These are phyloP conservation scores for Leishmania arabica DNA, from an alignment of 208 protist species.

Conservation along the genomic window DNA sequence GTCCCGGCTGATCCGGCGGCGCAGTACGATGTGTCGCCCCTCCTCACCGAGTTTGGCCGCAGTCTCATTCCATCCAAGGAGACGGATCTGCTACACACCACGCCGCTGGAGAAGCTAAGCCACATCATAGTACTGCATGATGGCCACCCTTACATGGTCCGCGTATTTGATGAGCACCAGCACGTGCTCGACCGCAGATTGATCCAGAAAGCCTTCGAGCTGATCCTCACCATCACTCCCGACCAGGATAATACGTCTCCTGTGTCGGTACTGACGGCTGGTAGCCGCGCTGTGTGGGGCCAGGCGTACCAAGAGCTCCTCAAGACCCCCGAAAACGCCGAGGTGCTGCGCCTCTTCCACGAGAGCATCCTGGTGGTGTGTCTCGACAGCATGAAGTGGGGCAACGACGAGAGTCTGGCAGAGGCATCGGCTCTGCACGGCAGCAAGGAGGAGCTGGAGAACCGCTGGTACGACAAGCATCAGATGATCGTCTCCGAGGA, in stretches of 20 bases:
- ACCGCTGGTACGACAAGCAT: conserved; percentile 94
- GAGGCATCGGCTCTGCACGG: conserved; percentile 73
- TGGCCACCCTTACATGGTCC: conserved; percentile 72
- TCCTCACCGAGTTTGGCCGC: conserved; percentile 72
- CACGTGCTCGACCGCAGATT: conserved; percentile 37
- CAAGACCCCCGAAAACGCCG: conserved; percentile 73
- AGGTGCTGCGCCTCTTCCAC: conserved; percentile 64
- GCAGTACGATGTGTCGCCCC: conserved; percentile 66
- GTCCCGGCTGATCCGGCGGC: conserved; percentile 28
- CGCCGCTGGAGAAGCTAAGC: conserved; percentile 61
- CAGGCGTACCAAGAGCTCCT: conserved; percentile 83
- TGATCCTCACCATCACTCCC: conserved; percentile 77
- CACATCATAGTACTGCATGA: conserved; percentile 88
- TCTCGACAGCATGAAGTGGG: conserved; percentile 69
- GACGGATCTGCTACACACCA: conserved; percentile 56
- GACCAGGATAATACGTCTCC: conserved; percentile 80
- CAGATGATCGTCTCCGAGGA: conserved; percentile 90
- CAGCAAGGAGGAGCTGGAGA: conserved; percentile 75
- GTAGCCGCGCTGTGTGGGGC: conserved; percentile 75
- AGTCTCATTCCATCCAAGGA: conserved; percentile 75
- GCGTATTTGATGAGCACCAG: conserved; percentile 69
- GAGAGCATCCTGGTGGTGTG: conserved; percentile 81
- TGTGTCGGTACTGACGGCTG: conserved; percentile 85
- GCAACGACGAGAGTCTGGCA: conserved; percentile 35
- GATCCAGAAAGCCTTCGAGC: conserved; percentile 73